Percentiles rank a stretch among this genome's conserved stretches.
Conservation (phyloP, 2,329 filamentous ascomycete species). For the Didymella exigua region DNA sequence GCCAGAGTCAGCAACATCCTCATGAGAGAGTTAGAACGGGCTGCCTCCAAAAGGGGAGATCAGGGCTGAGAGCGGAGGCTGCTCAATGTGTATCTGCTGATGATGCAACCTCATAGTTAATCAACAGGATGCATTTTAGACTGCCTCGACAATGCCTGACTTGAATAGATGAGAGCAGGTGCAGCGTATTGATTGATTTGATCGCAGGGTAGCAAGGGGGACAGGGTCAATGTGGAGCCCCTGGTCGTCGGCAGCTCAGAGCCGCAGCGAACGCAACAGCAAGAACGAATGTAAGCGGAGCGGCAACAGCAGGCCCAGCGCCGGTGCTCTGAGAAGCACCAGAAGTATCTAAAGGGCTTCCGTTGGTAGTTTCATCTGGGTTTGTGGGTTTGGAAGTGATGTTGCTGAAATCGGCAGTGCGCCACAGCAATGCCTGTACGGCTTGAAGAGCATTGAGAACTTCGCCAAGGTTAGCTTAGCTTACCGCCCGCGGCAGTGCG, state of each 20-base stretch:
- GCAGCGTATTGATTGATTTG: no score
- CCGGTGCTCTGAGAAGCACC: slow-evolving; percentile 12
- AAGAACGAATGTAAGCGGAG: slow-evolving; percentile 14
- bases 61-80: no score
- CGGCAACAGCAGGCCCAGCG: slow-evolving; percentile 13
- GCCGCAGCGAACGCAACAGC: slow-evolving; percentile 18
- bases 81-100: no score
- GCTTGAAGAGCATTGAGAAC: slow-evolving; percentile 28
- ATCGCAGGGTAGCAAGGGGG: no score
- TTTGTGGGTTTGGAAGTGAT: not conserved
- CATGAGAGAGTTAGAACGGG: no score
- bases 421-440: slow-evolving; percentile 33
- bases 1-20: no score
- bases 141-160: no score
- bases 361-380: slow-evolving; percentile 1
- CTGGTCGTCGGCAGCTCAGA: slow-evolving; percentile 2
- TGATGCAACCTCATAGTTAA: no score
- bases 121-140: no score
- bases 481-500: slow-evolving; percentile 17
- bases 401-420: slow-evolving; percentile 13
- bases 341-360: slow-evolving; percentile 11
- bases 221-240: not conserved
- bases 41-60: no score
- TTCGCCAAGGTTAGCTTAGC: slow-evolving; percentile 28
- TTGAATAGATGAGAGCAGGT: no score